Evolutionary conservation across 2,329 filamentous ascomycete genomes (phyloP), one percentile per base, ranked within the genome.

Genomic region (Saccharata proteae): DNA sequence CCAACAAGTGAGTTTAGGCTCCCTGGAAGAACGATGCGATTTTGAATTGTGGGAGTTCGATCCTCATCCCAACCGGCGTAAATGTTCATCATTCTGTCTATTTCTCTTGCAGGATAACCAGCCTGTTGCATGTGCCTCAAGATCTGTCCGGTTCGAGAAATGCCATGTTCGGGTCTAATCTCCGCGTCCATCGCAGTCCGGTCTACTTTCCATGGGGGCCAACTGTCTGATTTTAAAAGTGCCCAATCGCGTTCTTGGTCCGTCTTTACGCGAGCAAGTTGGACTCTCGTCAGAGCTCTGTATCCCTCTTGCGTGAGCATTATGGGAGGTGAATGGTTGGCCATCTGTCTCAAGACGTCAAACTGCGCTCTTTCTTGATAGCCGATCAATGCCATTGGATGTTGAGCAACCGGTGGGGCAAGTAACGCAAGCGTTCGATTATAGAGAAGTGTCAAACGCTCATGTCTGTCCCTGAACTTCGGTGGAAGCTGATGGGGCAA

Each of bases 131-230:
- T 74, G 33, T 65, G 64, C 22, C 54, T 49, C 26, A 77, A 47
- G 5, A 71, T 64, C 21, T 64, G 58, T 35, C 62, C 62, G n/a
- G 71, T 70, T 34, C 67, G 64, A 34, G 70, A 74, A 17, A 58
- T 58, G 37, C 70, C 70, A 36, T 70, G 64, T 23, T 71, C 65
- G 26, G 64, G 62, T 8, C 62, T 66, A 33, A 71, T 65, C 10
- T 62, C 57, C n/a, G 63, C 61, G 43, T 78, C 73, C 44, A 77
- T 69, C 1, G 69, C 71, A 11, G 69, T 64, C 32, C 61, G 69
- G 27, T 72, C 66, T 44, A 71, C 65, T 47, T 74, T 76, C 71
- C 72, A 78, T 0, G 74, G 74, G 10, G 74, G 74, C 74, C 74
- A 78, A 6, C 69, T 71, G 6, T 62, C 53, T 3, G 69, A 62